Base-by-base conservation (phyloP, 1,284 basidiomycete species). In the Ustilago hordei region DNA sequence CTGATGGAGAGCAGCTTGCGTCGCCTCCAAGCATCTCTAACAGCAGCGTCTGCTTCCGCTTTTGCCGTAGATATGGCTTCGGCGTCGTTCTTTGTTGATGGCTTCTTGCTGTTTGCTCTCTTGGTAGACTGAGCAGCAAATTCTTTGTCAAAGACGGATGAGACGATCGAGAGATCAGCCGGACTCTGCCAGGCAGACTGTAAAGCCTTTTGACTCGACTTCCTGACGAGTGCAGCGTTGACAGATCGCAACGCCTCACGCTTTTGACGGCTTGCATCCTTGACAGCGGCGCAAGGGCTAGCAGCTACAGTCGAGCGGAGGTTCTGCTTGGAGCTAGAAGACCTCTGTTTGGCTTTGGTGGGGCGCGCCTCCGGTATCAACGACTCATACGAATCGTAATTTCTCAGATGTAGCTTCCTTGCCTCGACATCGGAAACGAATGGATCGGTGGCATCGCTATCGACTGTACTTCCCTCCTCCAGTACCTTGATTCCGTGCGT, bases 61-160 rank as follows among this genome's bases (percentile, higher is more conserved):
- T 67, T 71, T 28, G 64, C 73, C 23, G 45, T 54, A 11, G 57
- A 56, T 38, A 60, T 70, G 23, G 72, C 67, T 17, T 59, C 59
- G n/a, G 52, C 47, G 9, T 41, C 55, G 2, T 13, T 39, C 15
- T 60, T 36, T 7, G 9, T 36, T 17, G 41, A 23, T 4, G 34
- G 45, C 17, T 11, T 60, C 35, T 38, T 60, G 41, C 17, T 38
- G 9, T 7, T 55, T 17, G 52, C 52, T 7, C 31, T 39, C 48
- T 64, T 67, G 17, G 23, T 53, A 38, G 55, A 41, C 55, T 64
- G 60, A 2, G 60, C 64, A n/a, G 60, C 65, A 15, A 68, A 65
- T 9, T 63, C 62, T n/a, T 72, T 62, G 47, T 77, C 74, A 48
- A 77, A 77, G 8, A 77, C 52, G 2, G 73, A 75, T 1, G 73